Evolutionary conservation across 1,139 yeast species (phyloP).

Genomic region (Arxiozyma heterogenica): DNA sequence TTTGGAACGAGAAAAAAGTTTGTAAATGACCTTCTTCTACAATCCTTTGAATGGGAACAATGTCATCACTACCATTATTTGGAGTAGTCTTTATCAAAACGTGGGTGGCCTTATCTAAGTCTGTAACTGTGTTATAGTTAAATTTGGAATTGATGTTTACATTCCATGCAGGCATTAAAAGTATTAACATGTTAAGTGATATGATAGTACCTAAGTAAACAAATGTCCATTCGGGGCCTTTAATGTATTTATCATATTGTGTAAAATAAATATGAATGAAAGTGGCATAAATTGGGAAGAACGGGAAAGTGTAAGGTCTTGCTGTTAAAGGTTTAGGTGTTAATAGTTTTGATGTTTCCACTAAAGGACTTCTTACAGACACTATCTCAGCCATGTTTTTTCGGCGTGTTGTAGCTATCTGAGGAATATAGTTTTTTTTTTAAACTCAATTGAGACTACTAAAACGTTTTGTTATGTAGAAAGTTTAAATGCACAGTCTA

Average conservation of each 20-base stretch:
- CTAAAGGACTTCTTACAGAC: slow-evolving; percentile 33
- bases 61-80: slow-evolving; percentile 78
- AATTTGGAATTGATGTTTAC: slow-evolving; percentile 61
- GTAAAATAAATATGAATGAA: slow-evolving; percentile 57
- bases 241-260: slow-evolving; percentile 73
- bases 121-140: slow-evolving; percentile 48
- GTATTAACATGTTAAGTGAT: slow-evolving; percentile 63
- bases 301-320: slow-evolving; percentile 83
- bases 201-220: slow-evolving; percentile 69
- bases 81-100: slow-evolving; percentile 75
- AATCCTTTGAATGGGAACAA: slow-evolving; percentile 56
- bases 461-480: neutral
- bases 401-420: neutral
- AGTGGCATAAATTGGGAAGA: slow-evolving; percentile 66
- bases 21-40: slow-evolving; percentile 54
- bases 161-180: slow-evolving; percentile 96
- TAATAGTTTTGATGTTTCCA: slow-evolving; percentile 45
- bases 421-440: neutral
- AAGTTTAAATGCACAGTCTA: neutral
- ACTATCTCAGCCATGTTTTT: slow-evolving; percentile 19
- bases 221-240: slow-evolving; percentile 74
- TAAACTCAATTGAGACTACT: neutral
- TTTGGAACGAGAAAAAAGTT: slow-evolving; percentile 75
- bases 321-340: slow-evolving; percentile 51
- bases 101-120: slow-evolving; percentile 55